Base-by-base conservation (phyloP, 2,329 filamentous ascomycete species). In the Juglanconis oblonga region DNA sequence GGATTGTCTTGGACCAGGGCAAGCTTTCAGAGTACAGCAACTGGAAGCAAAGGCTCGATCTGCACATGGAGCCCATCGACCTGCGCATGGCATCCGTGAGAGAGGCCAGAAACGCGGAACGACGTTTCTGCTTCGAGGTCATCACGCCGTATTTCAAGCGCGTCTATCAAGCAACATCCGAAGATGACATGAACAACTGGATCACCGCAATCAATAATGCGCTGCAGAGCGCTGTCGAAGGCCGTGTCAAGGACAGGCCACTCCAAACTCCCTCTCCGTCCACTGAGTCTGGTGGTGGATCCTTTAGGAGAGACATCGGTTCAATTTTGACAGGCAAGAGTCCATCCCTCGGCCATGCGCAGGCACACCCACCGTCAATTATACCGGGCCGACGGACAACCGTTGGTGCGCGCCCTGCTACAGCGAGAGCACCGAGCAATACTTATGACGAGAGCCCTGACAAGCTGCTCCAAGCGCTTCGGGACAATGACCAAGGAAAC, bases 1-100 rank as follows among this genome's bases (percentile, higher is more conserved):
- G 95, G 95, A 96, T 99, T 65, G 95, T 99, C 2, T 81, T 99
- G 49, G 96, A 98, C 72, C 93, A 97, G 74, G 95, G 95, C 31
- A 97, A 95, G 72, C 82, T 99, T 14, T 97, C 94, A 1, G 95
- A 99, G 71, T 99, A 99, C 75, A 97, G 93, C 72, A 98, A 99
- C 73, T 99, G 95, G 95, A 99, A 99, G 76, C 92, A 99, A 72
- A 94, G 87, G 72, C 84, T 99, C 31, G 95, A 99, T 74, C 80
- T 98, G 32, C 96, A 99, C 72, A 98, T 97, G 87, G 95, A 98
- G 2, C 95, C 95, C 0, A 98, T 99, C 65, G 96, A 99, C 73
- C 80, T 99, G 50, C 90, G 95, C 40, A 95, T 98, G 87, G 95
- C 95, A 9, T 98, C 95, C 14, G 96, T 99, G 14, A 87, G 95